A percentile compares a stretch with the other conserved stretches of the same genome.
Evolutionary conservation across 1,284 basidiomycete species (phyloP).

Genomic region (Tausonia pullulans): DNA sequence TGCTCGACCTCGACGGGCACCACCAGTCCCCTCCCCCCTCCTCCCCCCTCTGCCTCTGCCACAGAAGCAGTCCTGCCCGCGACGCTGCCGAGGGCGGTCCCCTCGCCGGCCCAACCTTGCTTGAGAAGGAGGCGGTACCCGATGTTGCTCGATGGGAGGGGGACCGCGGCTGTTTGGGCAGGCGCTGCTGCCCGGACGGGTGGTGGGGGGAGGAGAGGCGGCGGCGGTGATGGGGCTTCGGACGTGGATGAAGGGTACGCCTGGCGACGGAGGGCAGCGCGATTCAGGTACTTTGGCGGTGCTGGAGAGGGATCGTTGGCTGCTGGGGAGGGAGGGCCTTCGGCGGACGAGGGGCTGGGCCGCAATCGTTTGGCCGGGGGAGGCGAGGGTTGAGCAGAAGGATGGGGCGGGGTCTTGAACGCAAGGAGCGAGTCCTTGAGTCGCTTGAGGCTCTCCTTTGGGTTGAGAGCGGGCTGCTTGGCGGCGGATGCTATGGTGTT

Average conservation of each 20-base stretch:
- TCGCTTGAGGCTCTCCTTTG: slow-evolving; percentile 4
- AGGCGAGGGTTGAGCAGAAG: neutral
- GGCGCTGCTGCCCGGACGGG: neutral
- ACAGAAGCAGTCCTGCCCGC: too few relatives aligned
- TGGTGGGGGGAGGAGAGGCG: neutral
- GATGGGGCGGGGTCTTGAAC: neutral
- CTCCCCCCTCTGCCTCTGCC: neutral
- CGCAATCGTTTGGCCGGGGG: too few relatives aligned
- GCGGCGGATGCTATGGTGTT: neutral
- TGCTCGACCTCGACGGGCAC: slow-evolving; percentile 1
- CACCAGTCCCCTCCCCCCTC: too few relatives aligned
- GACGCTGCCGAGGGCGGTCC: neutral
- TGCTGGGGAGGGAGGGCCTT: too few relatives aligned
- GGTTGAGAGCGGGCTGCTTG: neutral
- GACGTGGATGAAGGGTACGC: too few relatives aligned
- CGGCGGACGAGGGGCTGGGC: too few relatives aligned
- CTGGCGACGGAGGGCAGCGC: too few relatives aligned
- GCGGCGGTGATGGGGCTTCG: neutral
- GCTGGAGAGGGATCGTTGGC: too few relatives aligned
- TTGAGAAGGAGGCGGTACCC: slow-evolving; percentile 7
- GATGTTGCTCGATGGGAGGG: slow-evolving; percentile 1
- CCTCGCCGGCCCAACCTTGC: neutral
- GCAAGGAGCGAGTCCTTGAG: neutral
- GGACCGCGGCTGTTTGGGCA: neutral
- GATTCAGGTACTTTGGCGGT: too few relatives aligned